Conservation (phyloP, 2,329 filamentous ascomycete species). For the Calonectria naviculata region DNA sequence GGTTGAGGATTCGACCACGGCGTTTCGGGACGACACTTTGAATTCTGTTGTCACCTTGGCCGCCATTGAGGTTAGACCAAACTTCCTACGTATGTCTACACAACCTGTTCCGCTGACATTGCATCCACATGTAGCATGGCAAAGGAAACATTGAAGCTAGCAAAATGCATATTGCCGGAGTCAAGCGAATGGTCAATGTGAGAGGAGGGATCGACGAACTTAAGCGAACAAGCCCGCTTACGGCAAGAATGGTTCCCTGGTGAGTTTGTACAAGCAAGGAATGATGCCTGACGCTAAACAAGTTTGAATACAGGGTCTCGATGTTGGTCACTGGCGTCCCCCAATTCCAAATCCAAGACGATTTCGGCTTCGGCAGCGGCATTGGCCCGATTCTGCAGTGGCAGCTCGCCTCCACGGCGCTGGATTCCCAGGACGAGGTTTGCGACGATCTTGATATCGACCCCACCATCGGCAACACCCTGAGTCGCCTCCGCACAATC, state of each 20-base stretch:
- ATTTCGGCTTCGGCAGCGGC: slow-evolving; percentile 58
- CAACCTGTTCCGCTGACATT: not conserved
- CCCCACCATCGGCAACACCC: slow-evolving; percentile 46
- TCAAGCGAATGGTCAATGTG: slow-evolving; percentile 59
- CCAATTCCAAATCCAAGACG: slow-evolving; percentile 64
- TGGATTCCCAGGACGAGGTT: slow-evolving; percentile 12
- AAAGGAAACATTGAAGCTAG: slow-evolving; percentile 60
- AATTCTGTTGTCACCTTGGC: slow-evolving; percentile 68
- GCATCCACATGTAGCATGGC: slow-evolving; percentile 52
- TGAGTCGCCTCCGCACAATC: slow-evolving; percentile 56
- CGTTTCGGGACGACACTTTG: slow-evolving; percentile 65
- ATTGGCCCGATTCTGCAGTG: slow-evolving; percentile 62
- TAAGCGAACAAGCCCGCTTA: slow-evolving; percentile 61
- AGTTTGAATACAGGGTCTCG: slow-evolving; percentile 58
- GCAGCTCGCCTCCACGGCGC: slow-evolving; percentile 46
- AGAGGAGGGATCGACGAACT: slow-evolving; percentile 62
- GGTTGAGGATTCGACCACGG: slow-evolving; percentile 56
- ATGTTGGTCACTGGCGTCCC: slow-evolving; percentile 64
- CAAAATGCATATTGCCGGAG: slow-evolving; percentile 60
- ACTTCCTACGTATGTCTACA: fast-evolving
- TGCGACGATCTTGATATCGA: slow-evolving; percentile 45
- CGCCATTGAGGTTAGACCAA: slow-evolving; percentile 63
- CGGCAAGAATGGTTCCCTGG: slow-evolving; percentile 66
- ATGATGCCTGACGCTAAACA: not conserved
- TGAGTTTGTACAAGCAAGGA: slow-evolving; percentile 40